Percentiles rank a stretch among this genome's conserved stretches.
These are phyloP conservation scores for Trametes maxima DNA, from an alignment of 768 basidiomycete species.

Conservation along the genomic window DNA sequence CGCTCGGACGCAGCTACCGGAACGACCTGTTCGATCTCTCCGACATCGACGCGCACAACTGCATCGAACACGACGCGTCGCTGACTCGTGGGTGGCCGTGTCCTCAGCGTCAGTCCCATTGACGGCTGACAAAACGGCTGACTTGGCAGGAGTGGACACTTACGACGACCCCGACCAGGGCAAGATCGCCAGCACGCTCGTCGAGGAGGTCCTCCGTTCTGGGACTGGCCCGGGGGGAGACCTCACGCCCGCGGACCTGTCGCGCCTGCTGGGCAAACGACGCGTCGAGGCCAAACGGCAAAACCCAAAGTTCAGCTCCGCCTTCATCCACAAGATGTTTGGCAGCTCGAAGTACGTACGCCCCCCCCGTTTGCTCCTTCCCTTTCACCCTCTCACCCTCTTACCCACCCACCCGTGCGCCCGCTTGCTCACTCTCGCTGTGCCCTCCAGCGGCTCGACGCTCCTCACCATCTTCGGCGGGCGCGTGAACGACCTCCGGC, in stretches of 20 bases:
- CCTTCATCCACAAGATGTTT: constrained; percentile 57
- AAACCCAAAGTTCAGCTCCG: constrained; percentile 61
- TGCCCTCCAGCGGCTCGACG: constrained; percentile 57
- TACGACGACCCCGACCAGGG: constrained; percentile 54
- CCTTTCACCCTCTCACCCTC: not conserved
- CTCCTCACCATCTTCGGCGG: constrained; percentile 72
- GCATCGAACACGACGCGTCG: constrained; percentile 73
- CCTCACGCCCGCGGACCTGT: constrained; percentile 61
- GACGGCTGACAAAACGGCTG: too few species aligned
- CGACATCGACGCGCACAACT: constrained; percentile 74
- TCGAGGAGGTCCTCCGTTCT: constrained; percentile 57
- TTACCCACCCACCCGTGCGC: too few species aligned
- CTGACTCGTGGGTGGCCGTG: constrained; percentile 51
- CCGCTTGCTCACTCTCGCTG: too few species aligned
- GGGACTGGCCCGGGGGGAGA: constrained; percentile 55
- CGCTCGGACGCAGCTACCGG: constrained; percentile 57
- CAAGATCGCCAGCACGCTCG: constrained; percentile 46
- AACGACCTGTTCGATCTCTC: constrained; percentile 63
- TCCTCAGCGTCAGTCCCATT: too few species aligned
- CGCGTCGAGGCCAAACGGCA: constrained; percentile 53
- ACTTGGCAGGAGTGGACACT: constrained; percentile 59
- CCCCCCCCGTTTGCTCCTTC: not conserved
- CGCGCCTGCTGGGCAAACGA: constrained; percentile 58
- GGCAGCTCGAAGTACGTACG: constrained; percentile 64
- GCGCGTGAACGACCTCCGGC: constrained; percentile 52